Evolutionary conservation across 2,329 filamentous ascomycete genomes (phyloP).

Genomic region (Colletotrichum endophyticum): DNA sequence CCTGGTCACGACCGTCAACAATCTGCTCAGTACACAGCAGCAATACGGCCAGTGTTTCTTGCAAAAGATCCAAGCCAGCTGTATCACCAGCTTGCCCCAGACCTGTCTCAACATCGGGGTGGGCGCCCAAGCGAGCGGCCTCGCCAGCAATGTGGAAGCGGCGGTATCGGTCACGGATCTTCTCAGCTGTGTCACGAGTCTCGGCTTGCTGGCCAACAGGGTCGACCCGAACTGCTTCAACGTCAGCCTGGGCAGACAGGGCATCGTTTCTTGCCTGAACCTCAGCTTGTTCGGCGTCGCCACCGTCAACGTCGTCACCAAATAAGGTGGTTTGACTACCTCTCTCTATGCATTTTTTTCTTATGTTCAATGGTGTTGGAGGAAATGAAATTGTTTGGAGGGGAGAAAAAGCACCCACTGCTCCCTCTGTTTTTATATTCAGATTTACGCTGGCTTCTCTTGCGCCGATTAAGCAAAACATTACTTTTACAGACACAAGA

Average conservation of each 20-base stretch:
- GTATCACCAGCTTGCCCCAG: neutral
- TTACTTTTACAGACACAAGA: neutral
- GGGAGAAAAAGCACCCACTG: neutral
- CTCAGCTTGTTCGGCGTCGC: constrained; percentile 10
- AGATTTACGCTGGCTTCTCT: neutral
- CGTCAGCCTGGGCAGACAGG: neutral
- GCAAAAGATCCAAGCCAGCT: neutral
- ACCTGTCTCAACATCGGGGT: constrained; percentile 2
- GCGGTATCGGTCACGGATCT: neutral
- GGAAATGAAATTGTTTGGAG: neutral
- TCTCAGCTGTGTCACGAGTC: neutral
- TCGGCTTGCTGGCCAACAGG: neutral
- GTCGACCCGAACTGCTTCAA: constrained; percentile 3
- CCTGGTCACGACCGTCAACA: neutral
- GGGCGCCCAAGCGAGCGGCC: neutral
- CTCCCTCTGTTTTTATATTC: neutral
- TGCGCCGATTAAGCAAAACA: neutral
- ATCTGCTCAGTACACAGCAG: neutral
- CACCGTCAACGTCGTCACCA: neutral
- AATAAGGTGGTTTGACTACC: neutral
- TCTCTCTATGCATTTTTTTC: neutral
- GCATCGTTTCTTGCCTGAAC: constrained; percentile 5
- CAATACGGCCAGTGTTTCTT: neutral
- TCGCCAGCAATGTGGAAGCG: neutral
- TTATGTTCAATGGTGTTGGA: neutral